Evolutionary conservation across 1,139 yeast species (phyloP).

Genomic region (Magnusiomyces clavatus): DNA sequence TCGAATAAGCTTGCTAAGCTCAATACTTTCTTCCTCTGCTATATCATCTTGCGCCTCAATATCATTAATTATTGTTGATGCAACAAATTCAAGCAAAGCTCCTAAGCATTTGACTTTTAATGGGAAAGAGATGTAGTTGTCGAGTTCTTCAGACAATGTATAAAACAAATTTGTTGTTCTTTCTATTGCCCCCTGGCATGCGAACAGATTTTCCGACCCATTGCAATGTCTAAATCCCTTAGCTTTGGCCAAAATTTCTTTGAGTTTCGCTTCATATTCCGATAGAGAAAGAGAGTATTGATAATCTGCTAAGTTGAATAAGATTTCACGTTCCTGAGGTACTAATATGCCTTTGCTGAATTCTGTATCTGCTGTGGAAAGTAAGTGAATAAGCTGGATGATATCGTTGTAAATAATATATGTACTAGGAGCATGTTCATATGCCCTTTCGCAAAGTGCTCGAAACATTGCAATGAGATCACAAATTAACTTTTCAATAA

Average conservation of each 20-base stretch:
- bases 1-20: constrained; percentile 23
- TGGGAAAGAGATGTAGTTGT: constrained; percentile 19
- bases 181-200: constrained; percentile 23
- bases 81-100: constrained; percentile 26
- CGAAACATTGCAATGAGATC: constrained; percentile 25
- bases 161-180: constrained; percentile 17
- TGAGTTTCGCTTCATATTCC: constrained; percentile 12
- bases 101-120: constrained; percentile 25
- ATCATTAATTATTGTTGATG: constrained; percentile 21
- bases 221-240: constrained; percentile 22
- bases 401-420: constrained; percentile 24
- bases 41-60: constrained; percentile 28
- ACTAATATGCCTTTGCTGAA: not conserved
- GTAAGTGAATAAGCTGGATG: constrained; percentile 7
- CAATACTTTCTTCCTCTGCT: constrained; percentile 29
- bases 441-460: constrained; percentile 22
- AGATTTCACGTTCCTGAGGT: constrained; percentile 7
- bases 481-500: constrained; percentile 12
- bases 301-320: constrained; percentile 7
- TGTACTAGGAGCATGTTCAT: constrained; percentile 16
- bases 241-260: constrained; percentile 15
- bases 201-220: constrained; percentile 17
- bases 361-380: constrained; percentile 5
- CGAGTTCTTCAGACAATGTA: constrained; percentile 19
- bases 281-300: constrained; percentile 10